Evolutionary conservation across 2,329 filamentous ascomycete species (phyloP), one percentile per base, ranked within the genome.

Genomic region (Aspergillus sp.): DNA sequence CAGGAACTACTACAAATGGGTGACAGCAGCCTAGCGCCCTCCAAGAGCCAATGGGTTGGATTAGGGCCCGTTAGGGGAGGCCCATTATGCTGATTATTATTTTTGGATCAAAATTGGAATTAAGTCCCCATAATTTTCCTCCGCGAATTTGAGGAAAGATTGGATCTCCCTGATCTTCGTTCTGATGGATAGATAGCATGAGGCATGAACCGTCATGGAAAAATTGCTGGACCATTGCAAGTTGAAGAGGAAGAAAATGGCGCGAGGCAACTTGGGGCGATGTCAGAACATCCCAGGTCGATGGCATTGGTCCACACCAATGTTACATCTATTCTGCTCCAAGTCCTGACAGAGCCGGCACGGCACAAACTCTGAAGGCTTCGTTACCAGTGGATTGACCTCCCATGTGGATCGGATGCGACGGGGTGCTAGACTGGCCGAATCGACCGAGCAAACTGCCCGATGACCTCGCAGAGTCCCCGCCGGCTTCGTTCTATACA

Each of bases 301-400:
- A 64, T 59, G 58, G 58, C 56, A 65, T 68, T 67, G 61, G 66
- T 43, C 55, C 55, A 59, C 52, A 47, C 53, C 59, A 58, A 67
- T 62, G 66, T 67, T 67, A 63, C 64, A 61, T 63, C 58, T 52
- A 54, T 38, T 57, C 58, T 55, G 55, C 49, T 20, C 55, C 49
- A 56, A 63, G 50, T 55, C 59, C 56, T 57, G 54, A 41, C 61
- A 61, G 53, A 59, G 20, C 51, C 47, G 47, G 45, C 46, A 52
- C 54, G 60, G 60, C 60, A 63, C 60, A 61, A 62, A 64, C 58
- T 57, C 49, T 61, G 57, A 62, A 51, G 56, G 55, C 34, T 11
- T n/a, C 11, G 56, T 58, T 51, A 48, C 50, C 53, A 55, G 56
- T 60, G 56, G 47, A 55, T 55, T 23, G 52, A 55, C 58, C 45